Percentiles rank a stretch among this genome's conserved stretches.
phyloP scores from a whole-genome alignment of 2,329 filamentous ascomycete species.

The Huntiella decipiens region DNA sequence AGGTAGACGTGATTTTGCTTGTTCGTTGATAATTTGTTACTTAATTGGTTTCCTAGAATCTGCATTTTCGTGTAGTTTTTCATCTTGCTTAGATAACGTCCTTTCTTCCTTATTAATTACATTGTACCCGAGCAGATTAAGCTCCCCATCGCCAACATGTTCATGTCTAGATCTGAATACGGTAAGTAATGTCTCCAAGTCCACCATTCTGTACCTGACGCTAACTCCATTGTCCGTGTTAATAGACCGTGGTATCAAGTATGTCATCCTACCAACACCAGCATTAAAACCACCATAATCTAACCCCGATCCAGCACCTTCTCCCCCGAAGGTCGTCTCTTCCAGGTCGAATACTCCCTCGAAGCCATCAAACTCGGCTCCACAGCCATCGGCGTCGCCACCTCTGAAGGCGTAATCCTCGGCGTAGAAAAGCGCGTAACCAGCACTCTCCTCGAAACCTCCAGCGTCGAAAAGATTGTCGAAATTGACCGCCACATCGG shows the following conservation, averaged over 20 bases:
- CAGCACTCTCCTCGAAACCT: constrained; percentile 89
- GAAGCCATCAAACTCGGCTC: constrained; percentile 99
- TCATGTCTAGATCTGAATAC: constrained; percentile 99
- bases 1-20: too few relatives aligned
- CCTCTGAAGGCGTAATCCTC: constrained; percentile 82
- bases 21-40: not conserved
- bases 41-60: not conserved
- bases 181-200: constrained; percentile 37
- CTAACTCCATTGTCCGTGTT: constrained; percentile 4
- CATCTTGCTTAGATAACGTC: not conserved
- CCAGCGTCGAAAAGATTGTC: constrained; percentile 97
- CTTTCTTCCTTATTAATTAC: not conserved
- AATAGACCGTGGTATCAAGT: constrained; percentile 97
- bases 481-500: constrained; percentile 98
- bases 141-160: constrained; percentile 45
- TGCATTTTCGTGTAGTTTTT: not conserved
- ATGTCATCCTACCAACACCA: constrained; percentile 21
- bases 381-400: constrained; percentile 94
- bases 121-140: not conserved
- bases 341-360: constrained; percentile 99
- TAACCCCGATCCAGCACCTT: constrained; percentile 51
- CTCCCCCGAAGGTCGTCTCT: constrained; percentile 96
- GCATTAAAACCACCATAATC: not conserved
- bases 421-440: constrained; percentile 99
- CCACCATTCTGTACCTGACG: not conserved